Evolutionary conservation across 768 basidiomycete species (phyloP).

Genomic region (Boletus bicolor): DNA sequence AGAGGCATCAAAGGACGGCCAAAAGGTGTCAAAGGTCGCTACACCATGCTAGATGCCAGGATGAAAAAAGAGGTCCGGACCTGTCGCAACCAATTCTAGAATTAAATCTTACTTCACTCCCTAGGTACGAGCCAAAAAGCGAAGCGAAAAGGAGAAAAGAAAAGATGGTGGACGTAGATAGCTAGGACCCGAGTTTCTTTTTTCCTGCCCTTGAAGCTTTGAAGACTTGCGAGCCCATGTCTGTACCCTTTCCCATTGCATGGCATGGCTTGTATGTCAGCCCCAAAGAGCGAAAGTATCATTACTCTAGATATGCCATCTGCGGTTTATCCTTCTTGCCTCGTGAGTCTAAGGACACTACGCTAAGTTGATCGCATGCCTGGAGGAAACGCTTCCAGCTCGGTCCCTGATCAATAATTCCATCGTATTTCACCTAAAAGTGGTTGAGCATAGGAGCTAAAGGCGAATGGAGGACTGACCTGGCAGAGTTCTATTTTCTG

Average conservation of each 20-base stretch:
- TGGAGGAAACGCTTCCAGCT: slow-evolving; percentile 46
- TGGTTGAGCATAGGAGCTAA: slow-evolving; percentile 1
- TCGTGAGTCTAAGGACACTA: slow-evolving; percentile 28
- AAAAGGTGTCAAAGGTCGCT: slow-evolving; percentile 93
- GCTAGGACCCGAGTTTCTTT: background rate
- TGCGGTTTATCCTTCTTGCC: slow-evolving; percentile 11
- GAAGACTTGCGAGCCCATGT: background rate
- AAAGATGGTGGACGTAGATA: slow-evolving; percentile 42
- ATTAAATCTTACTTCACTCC: slow-evolving; percentile 2
- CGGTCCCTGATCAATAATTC: slow-evolving; percentile 31
- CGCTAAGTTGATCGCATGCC: slow-evolving; percentile 44
- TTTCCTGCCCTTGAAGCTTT: background rate
- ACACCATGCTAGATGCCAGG: slow-evolving; percentile 89
- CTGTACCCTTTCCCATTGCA: background rate
- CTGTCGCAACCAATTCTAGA: background rate
- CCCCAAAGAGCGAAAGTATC: background rate
- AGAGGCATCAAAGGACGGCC: slow-evolving; percentile 90
- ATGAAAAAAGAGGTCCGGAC: slow-evolving; percentile 83
- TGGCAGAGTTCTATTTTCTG: slow-evolving; percentile 51
- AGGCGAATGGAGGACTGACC: slow-evolving; percentile 36
- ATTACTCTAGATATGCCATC: slow-evolving; percentile 6
- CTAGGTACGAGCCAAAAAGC: slow-evolving; percentile 81
- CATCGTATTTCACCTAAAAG: slow-evolving; percentile 45
- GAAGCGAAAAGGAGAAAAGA: slow-evolving; percentile 71
- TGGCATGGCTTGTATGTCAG: background rate